Percentiles rank a stretch among this genome's conserved stretches.
Evolutionary conservation across 306 rosid genomes (phyloP).

Genomic region (Fragaria vesca): DNA sequence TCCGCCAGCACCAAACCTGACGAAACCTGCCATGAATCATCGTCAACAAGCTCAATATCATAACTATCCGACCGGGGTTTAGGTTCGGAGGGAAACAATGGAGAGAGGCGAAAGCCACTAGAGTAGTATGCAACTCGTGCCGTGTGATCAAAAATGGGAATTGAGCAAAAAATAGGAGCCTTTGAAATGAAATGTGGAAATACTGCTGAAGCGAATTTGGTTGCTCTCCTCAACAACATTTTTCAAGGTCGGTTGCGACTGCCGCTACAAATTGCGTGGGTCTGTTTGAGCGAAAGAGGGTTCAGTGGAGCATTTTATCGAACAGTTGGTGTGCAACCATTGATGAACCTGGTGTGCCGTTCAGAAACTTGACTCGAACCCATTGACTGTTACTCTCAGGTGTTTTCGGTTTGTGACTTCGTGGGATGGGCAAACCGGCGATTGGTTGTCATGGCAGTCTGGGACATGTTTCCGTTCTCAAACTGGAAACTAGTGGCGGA

Average conservation of each 20-base stretch:
- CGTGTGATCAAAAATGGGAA: slow-evolving; percentile 17
- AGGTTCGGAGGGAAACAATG: slow-evolving; percentile 41
- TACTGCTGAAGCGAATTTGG: slow-evolving; percentile 20
- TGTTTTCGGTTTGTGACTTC: too few relatives aligned
- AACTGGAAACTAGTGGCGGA: too few relatives aligned
- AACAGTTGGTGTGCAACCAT: slow-evolving; percentile 24
- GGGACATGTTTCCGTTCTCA: too few relatives aligned
- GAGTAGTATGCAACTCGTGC: slow-evolving; percentile 30
- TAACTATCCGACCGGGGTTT: slow-evolving; percentile 39
- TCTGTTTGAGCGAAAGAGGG: neutral
- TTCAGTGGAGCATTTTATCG: slow-evolving; percentile 22
- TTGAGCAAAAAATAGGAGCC: slow-evolving; percentile 27
- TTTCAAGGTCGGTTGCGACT: slow-evolving; percentile 2
- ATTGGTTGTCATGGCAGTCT: too few relatives aligned
- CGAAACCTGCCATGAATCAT: slow-evolving; percentile 66
- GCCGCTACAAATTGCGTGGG: neutral
- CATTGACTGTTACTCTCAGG: too few relatives aligned
- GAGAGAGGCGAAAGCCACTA: slow-evolving; percentile 43
- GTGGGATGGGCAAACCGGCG: too few relatives aligned
- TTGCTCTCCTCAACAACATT: slow-evolving; percentile 40
- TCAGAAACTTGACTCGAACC: too few relatives aligned
- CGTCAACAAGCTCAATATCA: slow-evolving; percentile 64
- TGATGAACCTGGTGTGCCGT: neutral
- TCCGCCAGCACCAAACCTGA: slow-evolving; percentile 67
- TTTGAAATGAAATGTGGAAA: slow-evolving; percentile 27